Evolutionary conservation across 371 early-diverging fungal species (phyloP).

Genomic region (Mortierella sp.): DNA sequence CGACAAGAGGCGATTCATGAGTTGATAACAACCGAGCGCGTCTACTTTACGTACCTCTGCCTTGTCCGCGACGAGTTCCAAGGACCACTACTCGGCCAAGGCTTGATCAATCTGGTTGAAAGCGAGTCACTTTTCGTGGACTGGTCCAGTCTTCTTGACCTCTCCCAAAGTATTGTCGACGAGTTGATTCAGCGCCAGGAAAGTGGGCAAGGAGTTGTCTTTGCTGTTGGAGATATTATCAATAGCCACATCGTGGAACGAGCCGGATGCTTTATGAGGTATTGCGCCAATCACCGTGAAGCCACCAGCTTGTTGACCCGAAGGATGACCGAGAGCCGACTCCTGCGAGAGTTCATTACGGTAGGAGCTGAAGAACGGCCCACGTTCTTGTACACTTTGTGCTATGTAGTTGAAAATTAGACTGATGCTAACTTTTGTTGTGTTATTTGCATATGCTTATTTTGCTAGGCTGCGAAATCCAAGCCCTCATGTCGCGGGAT

Average conservation of each 20-base stretch:
- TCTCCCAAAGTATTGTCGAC: slow-evolving; percentile 54
- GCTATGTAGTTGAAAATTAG: background rate
- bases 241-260: slow-evolving; percentile 51
- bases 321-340: slow-evolving; percentile 24
- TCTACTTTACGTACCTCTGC: slow-evolving; percentile 87
- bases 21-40: slow-evolving; percentile 86
- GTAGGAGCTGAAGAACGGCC: slow-evolving; percentile 13
- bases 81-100: slow-evolving; percentile 61
- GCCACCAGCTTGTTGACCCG: slow-evolving; percentile 33
- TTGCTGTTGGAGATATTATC: slow-evolving; percentile 62
- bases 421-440: background rate
- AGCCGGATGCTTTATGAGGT: slow-evolving; percentile 45
- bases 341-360: slow-evolving; percentile 40
- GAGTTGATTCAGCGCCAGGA: slow-evolving; percentile 31
- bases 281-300: slow-evolving; percentile 46
- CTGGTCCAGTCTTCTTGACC: slow-evolving; percentile 43
- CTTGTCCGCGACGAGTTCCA: slow-evolving; percentile 82
- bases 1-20: slow-evolving; percentile 94
- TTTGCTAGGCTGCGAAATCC: slow-evolving; percentile 65
- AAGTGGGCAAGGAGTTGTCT: slow-evolving; percentile 55
- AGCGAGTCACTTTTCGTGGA: slow-evolving; percentile 41
- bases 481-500: slow-evolving; percentile 84
- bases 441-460: slow-evolving; percentile 10
- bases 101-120: slow-evolving; percentile 29
- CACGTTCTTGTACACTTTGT: too few species aligned